Evolutionary conservation across 345 rosid genomes (phyloP).

Genomic region (Salix purpurea): DNA sequence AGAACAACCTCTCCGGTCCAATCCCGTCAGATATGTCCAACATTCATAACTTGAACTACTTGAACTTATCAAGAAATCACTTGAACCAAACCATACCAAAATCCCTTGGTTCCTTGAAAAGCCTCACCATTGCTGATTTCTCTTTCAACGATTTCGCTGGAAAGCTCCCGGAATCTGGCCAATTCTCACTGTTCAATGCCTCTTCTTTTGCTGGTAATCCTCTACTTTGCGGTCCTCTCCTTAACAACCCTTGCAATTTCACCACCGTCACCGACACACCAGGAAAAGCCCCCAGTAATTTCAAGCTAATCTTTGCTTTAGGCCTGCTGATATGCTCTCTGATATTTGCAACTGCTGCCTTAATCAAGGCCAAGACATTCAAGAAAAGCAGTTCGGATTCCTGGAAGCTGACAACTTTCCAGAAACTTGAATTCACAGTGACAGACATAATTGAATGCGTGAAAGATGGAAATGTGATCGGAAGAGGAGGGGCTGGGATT

Average conservation of each 20-base stretch:
- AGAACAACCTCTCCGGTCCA: constrained; percentile 66
- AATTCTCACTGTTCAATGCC: constrained; percentile 69
- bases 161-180: constrained; percentile 68
- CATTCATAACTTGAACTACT: constrained; percentile 59
- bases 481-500: constrained; percentile 90
- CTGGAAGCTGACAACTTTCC: constrained; percentile 86
- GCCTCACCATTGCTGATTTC: constrained; percentile 77
- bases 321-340: constrained; percentile 68
- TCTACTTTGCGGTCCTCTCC: constrained; percentile 73
- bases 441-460: constrained; percentile 80
- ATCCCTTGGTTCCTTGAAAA: constrained; percentile 66
- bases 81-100: constrained; percentile 56
- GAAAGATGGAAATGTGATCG: constrained; percentile 78
- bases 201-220: constrained; percentile 82
- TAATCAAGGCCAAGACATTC: constrained; percentile 46
- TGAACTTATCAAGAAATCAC: constrained; percentile 79
- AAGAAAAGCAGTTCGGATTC: constrained; percentile 38
- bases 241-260: constrained; percentile 53
- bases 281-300: constrained; percentile 26
- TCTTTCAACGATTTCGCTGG: constrained; percentile 85
- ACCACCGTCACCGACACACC: constrained; percentile 33
- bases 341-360: constrained; percentile 56
- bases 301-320: constrained; percentile 73
- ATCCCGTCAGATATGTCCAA: constrained; percentile 55
- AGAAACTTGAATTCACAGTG: constrained; percentile 66